Conservation (phyloP, 2,329 filamentous ascomycete genomes). For the Ophiostoma pallidulum region DNA sequence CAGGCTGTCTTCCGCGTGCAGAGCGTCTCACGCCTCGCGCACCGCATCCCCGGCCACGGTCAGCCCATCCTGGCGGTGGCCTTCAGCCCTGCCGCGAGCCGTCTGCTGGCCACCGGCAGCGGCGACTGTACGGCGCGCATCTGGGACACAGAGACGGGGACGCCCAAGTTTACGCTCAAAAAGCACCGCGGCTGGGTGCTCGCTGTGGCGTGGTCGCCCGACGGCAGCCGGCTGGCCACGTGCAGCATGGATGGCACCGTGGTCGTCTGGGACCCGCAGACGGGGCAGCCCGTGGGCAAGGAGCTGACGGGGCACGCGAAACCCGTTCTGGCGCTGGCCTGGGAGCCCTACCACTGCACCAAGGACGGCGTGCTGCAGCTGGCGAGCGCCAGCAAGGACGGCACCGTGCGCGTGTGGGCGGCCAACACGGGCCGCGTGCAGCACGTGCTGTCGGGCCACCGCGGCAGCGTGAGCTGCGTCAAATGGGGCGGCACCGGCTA, state of each 20-base stretch:
- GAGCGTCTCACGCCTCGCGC: slow-evolving; percentile 80
- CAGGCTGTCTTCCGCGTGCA: slow-evolving; percentile 93
- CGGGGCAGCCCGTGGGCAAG: slow-evolving; percentile 62
- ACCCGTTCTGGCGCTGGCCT: slow-evolving; percentile 78
- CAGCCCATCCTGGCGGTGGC: slow-evolving; percentile 80
- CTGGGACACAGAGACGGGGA: slow-evolving; percentile 93
- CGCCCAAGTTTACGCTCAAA: slow-evolving; percentile 73
- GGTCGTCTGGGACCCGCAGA: slow-evolving; percentile 79
- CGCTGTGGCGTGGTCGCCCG: slow-evolving; percentile 77
- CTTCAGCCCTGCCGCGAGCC: slow-evolving; percentile 72
- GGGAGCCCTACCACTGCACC: slow-evolving; percentile 90
- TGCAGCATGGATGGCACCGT: slow-evolving; percentile 90
- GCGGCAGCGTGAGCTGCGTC: slow-evolving; percentile 79
- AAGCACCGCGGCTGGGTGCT: slow-evolving; percentile 88
- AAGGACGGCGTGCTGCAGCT: slow-evolving; percentile 63
- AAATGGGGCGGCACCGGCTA: slow-evolving; percentile 86
- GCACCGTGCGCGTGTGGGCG: slow-evolving; percentile 80
- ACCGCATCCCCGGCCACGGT: slow-evolving; percentile 81
- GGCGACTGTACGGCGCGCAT: slow-evolving; percentile 87
- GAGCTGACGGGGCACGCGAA: slow-evolving; percentile 78
- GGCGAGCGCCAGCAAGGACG: slow-evolving; percentile 83
- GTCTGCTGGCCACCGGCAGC: slow-evolving; percentile 74
- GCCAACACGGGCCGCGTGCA: slow-evolving; percentile 70
- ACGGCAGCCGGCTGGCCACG: slow-evolving; percentile 71
- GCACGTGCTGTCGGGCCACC: slow-evolving; percentile 78